phyloP scores from a whole-genome alignment of 371 early-diverging fungal genomes.

The Coemansia sp. region DNA sequence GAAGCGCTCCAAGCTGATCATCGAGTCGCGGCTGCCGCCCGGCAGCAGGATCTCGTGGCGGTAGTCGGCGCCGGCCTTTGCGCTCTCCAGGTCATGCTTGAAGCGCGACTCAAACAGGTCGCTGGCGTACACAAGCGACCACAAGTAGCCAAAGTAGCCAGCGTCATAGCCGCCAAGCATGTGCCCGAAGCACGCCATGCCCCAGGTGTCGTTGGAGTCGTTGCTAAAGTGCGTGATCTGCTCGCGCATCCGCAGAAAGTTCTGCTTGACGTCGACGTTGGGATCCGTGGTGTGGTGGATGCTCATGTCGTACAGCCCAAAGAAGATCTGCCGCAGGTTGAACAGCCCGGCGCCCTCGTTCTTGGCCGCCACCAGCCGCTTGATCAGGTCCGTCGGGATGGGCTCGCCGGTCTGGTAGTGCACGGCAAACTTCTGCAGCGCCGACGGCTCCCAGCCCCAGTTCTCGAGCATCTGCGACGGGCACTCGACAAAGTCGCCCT shows the following conservation, averaged over 20 bases:
- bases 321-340: slow-evolving; percentile 76
- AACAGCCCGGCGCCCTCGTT: slow-evolving; percentile 72
- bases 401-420: slow-evolving; percentile 70
- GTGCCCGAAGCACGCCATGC: slow-evolving; percentile 61
- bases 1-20: slow-evolving; percentile 71
- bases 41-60: slow-evolving; percentile 65
- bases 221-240: slow-evolving; percentile 60
- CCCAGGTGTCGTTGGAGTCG: slow-evolving; percentile 39
- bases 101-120: slow-evolving; percentile 84
- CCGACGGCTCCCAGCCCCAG: slow-evolving; percentile 81
- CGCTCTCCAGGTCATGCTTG: slow-evolving; percentile 56
- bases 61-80: slow-evolving; percentile 61
- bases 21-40: slow-evolving; percentile 73
- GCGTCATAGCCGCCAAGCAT: slow-evolving; percentile 86
- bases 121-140: slow-evolving; percentile 80
- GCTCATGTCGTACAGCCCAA: slow-evolving; percentile 73
- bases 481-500: slow-evolving; percentile 89
- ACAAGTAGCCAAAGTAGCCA: slow-evolving; percentile 73
- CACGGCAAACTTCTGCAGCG: slow-evolving; percentile 66
- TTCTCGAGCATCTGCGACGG: slow-evolving; percentile 85
- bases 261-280: slow-evolving; percentile 56
- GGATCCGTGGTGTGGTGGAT: slow-evolving; percentile 60
- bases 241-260: slow-evolving; percentile 66
- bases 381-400: slow-evolving; percentile 72
- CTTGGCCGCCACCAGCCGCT: slow-evolving; percentile 67